Conservation (phyloP, 805 yeast genomes). For the Ogataea nitratoaversa region DNA sequence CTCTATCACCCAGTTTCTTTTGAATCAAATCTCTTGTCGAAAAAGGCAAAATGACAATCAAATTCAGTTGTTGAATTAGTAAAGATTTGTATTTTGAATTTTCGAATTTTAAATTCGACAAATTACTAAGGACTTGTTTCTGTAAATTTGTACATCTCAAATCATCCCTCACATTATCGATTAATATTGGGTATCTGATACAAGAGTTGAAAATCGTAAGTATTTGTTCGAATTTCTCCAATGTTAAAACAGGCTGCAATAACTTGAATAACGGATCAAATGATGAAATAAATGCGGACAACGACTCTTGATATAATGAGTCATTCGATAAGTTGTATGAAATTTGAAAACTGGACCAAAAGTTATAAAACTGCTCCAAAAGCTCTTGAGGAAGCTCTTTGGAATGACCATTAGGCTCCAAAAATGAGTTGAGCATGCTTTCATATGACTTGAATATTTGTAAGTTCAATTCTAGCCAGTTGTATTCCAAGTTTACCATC, state of each 20-base stretch:
- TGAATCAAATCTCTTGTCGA: slow-evolving; percentile 55
- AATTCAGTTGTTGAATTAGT: slow-evolving; percentile 50
- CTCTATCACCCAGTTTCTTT: slow-evolving; percentile 41
- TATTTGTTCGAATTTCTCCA: slow-evolving; percentile 42
- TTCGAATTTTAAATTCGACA: slow-evolving; percentile 30
- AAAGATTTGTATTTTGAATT: slow-evolving; percentile 38
- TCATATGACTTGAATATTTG: slow-evolving; percentile 52
- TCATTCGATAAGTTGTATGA: slow-evolving; percentile 38
- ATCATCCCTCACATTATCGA: slow-evolving; percentile 52
- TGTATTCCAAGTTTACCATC: slow-evolving; percentile 35
- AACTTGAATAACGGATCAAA: slow-evolving; percentile 47
- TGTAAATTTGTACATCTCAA: slow-evolving; percentile 63
- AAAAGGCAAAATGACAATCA: slow-evolving; percentile 55
- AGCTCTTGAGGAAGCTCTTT: slow-evolving; percentile 29
- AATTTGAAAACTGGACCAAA: slow-evolving; percentile 46
- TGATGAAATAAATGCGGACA: slow-evolving; percentile 50
- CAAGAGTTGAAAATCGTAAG: slow-evolving; percentile 59
- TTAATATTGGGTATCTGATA: slow-evolving; percentile 69
- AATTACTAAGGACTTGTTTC: slow-evolving; percentile 45
- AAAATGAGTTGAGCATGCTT: slow-evolving; percentile 39
- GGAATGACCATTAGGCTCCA: slow-evolving; percentile 3
- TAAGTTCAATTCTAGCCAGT: slow-evolving; percentile 48
- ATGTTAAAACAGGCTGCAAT: slow-evolving; percentile 28
- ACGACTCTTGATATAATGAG: slow-evolving; percentile 52
- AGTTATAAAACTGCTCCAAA: slow-evolving; percentile 39